A percentile compares a stretch with the other conserved stretches of the same genome.
Evolutionary conservation across 352 stramenopile species (phyloP).

Genomic region (Elongisporangium prolatum): DNA sequence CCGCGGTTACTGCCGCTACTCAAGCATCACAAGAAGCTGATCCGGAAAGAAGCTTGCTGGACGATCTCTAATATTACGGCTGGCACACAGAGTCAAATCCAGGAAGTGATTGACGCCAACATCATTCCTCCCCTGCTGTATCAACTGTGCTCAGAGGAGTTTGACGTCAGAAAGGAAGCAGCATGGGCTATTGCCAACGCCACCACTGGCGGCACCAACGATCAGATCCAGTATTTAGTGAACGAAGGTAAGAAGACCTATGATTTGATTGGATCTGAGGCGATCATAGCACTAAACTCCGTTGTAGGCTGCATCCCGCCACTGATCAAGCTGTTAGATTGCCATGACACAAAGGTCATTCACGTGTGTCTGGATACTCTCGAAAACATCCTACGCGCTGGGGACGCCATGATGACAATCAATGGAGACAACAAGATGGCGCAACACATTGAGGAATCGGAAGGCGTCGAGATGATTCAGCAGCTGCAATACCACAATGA

Average conservation of each 20-base stretch:
- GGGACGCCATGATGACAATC: slow-evolving; percentile 85
- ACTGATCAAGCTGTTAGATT: slow-evolving; percentile 93
- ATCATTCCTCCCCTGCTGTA: slow-evolving; percentile 65
- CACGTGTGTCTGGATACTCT: slow-evolving; percentile 97
- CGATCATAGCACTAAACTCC: neutral
- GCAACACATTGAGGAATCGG: slow-evolving; percentile 93
- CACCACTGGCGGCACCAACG: slow-evolving; percentile 62
- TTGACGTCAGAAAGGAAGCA: slow-evolving; percentile 83
- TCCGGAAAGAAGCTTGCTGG: slow-evolving; percentile 84
- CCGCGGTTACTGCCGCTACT: slow-evolving; percentile 54
- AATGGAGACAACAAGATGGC: slow-evolving; percentile 94
- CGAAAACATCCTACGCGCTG: slow-evolving; percentile 90
- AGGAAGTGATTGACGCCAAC: slow-evolving; percentile 75
- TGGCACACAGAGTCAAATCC: slow-evolving; percentile 63
- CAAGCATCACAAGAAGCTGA: slow-evolving; percentile 74
- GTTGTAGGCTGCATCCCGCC: slow-evolving; percentile 90
- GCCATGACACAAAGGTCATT: slow-evolving; percentile 95
- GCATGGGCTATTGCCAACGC: slow-evolving; percentile 84
- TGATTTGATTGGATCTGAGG: slow-evolving; percentile 2
- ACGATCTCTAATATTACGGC: slow-evolving; percentile 81
- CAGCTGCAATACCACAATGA: slow-evolving; percentile 97
- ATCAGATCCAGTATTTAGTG: slow-evolving; percentile 97
- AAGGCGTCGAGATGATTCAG: slow-evolving; percentile 96
- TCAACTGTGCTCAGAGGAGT: slow-evolving; percentile 54
- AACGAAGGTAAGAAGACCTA: slow-evolving; percentile 66